Evolutionary conservation across 768 basidiomycete genomes (phyloP).

Genomic region (Amanita fuliginea): DNA sequence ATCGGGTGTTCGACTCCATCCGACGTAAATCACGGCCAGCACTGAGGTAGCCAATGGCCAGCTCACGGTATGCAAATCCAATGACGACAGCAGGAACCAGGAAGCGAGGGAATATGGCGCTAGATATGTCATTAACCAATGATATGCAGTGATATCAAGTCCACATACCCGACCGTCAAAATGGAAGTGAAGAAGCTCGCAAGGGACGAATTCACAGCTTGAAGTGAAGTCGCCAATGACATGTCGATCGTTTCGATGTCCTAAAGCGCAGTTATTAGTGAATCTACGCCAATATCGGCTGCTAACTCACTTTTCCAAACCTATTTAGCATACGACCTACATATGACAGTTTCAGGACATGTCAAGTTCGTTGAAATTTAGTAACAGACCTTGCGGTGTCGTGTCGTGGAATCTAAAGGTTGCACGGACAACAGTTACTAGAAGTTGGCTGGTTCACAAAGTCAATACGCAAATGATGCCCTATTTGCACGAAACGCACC

Average conservation of each 20-base stretch:
- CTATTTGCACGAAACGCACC: slow-evolving; percentile 13
- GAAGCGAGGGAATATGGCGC: slow-evolving; percentile 75
- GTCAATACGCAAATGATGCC: slow-evolving; percentile 14
- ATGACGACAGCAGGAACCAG: slow-evolving; percentile 67
- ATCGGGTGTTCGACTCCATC: slow-evolving; percentile 84
- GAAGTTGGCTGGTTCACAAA: slow-evolving; percentile 33
- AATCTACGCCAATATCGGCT: slow-evolving; percentile 1
- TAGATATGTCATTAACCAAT: slow-evolving; percentile 10
- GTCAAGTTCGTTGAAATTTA: neutral
- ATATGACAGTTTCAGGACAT: neutral
- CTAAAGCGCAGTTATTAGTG: slow-evolving; percentile 15
- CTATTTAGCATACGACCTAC: slow-evolving; percentile 65
- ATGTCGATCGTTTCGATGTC: slow-evolving; percentile 85
- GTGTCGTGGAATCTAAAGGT: slow-evolving; percentile 83
- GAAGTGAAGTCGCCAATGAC: slow-evolving; percentile 54
- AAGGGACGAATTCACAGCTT: slow-evolving; percentile 68
- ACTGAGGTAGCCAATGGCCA: slow-evolving; percentile 64
- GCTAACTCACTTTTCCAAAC: slow-evolving; percentile 48
- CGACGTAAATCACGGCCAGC: slow-evolving; percentile 78
- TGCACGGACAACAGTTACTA: slow-evolving; percentile 63
- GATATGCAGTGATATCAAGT: neutral
- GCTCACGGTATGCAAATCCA: slow-evolving; percentile 58
- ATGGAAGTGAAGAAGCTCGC: slow-evolving; percentile 72
- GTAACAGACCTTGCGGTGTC: slow-evolving; percentile 54
- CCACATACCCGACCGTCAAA: slow-evolving; percentile 53